phyloP scores from a whole-genome alignment of 306 rosid species.

The Glycyrrhiza uralensis region DNA sequence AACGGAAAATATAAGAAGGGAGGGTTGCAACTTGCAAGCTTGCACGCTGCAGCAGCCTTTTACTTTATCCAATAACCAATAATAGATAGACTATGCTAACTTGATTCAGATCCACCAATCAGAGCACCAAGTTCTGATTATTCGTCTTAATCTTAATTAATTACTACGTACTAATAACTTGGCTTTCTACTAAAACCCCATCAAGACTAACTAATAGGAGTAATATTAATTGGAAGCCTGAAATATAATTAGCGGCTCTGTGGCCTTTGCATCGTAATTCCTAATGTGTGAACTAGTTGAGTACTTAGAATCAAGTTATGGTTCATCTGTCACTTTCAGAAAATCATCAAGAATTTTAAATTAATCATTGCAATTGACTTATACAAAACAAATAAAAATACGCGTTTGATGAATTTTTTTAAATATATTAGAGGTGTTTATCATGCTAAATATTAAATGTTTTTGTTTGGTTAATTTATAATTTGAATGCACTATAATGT shows the following conservation, averaged over 20 bases:
- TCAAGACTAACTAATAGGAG: no score
- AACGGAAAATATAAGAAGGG: not conserved
- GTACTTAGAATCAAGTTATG: not conserved
- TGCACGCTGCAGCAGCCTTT: slow-evolving; percentile 18
- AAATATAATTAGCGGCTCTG: no score
- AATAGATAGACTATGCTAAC: slow-evolving; percentile 16
- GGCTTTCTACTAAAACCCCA: slow-evolving; percentile 6
- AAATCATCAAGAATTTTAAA: not conserved
- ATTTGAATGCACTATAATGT: not conserved
- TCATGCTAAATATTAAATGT: not conserved
- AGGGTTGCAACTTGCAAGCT: slow-evolving; percentile 7
- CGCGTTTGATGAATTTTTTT: not conserved
- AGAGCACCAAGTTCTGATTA: slow-evolving; percentile 15
- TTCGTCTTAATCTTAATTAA: slow-evolving; percentile 26
- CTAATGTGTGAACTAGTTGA: not conserved
- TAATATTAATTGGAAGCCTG: no score
- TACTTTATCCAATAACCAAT: slow-evolving; percentile 21
- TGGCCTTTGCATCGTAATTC: not conserved
- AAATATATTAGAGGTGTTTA: not conserved
- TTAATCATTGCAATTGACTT: not conserved
- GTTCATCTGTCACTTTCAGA: not conserved
- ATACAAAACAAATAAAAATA: not conserved
- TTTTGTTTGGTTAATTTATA: not conserved
- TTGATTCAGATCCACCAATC: slow-evolving; percentile 71
- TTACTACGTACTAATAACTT: slow-evolving; percentile 7